Evolutionary conservation across 176 grass and related monocot genomes (phyloP).

Genomic region (maize (Zea mays)): DNA sequence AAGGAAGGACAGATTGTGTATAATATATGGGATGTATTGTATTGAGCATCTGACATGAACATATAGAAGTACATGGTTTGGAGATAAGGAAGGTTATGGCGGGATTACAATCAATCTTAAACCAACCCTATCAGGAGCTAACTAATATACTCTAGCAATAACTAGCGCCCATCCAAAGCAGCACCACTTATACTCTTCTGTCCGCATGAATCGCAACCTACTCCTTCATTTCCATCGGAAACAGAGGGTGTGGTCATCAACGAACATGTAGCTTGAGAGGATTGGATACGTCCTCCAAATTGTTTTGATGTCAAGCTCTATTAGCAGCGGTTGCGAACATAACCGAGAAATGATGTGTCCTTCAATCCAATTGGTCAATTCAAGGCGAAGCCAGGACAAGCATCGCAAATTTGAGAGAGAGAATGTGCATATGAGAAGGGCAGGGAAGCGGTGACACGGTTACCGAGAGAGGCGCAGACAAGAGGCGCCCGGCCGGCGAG

Average conservation of each 20-base stretch:
- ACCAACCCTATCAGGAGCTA: too few relatives aligned
- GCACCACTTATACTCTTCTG: background rate
- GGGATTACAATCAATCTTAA: too few relatives aligned
- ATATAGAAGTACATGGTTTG: too few relatives aligned
- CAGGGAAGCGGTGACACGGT: background rate
- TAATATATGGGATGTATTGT: too few relatives aligned
- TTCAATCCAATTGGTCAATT: background rate
- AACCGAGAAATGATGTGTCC: background rate
- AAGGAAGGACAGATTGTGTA: too few relatives aligned
- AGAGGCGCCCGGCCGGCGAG: slow-evolving; percentile 4
- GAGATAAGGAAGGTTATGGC: too few relatives aligned
- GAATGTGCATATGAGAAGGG: too few relatives aligned
- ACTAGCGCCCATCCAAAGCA: background rate
- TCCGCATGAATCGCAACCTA: background rate
- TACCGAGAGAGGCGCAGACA: slow-evolving; percentile 35
- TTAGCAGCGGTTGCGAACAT: background rate
- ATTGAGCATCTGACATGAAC: too few relatives aligned
- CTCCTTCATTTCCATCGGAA: background rate
- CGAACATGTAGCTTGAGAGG: background rate
- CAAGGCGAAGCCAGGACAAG: background rate
- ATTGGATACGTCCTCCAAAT: slow-evolving; percentile 10
- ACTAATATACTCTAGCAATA: too few relatives aligned
- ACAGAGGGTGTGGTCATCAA: background rate
- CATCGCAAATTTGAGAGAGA: background rate
- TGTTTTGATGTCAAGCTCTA: background rate